phyloP scores from a whole-genome alignment of 768 basidiomycete genomes.

The Dictyophora rubrovolvata region DNA sequence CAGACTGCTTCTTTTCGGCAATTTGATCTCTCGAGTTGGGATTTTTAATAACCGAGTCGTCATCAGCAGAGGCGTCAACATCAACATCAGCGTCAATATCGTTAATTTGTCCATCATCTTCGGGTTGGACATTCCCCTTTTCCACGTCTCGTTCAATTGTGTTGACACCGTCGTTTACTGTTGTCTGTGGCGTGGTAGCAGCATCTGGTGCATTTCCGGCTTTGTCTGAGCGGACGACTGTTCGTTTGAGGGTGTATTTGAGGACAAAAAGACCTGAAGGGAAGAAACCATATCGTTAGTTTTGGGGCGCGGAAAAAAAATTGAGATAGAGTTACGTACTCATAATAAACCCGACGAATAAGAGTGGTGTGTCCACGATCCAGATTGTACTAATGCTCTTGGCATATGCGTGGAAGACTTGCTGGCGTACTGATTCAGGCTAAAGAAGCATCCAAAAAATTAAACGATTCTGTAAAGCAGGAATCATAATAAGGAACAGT shows the following conservation, averaged over 20 bases:
- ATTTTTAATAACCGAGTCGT: not conserved
- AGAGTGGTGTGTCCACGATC: conserved; percentile 51
- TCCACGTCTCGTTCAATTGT: not conserved
- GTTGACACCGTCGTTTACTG: not conserved
- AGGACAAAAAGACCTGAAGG: conserved; percentile 24
- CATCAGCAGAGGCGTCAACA: not conserved
- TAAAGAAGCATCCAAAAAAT: conserved; percentile 17
- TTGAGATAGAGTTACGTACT: conserved; percentile 15
- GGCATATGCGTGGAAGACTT: conserved; percentile 52
- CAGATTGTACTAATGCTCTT: conserved; percentile 54
- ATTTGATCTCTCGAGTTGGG: not conserved
- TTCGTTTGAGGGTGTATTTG: conserved; percentile 26
- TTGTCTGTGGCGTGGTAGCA: not conserved
- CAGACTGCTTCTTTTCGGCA: not conserved
- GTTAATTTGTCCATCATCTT: not conserved
- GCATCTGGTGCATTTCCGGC: not conserved
- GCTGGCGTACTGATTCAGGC: conserved; percentile 30
- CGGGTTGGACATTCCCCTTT: not conserved
- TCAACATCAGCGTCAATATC: not conserved
- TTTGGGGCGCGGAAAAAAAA: not conserved
- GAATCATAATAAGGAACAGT: conserved; percentile 12
- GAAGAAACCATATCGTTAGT: not conserved
- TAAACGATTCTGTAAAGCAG: not conserved
- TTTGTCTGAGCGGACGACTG: conserved; percentile 8
- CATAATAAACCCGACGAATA: conserved; percentile 41